These are phyloP conservation scores for Suhomyces wounanorum DNA, from an alignment of 1,139 yeast genomes.

Conservation along the genomic window DNA sequence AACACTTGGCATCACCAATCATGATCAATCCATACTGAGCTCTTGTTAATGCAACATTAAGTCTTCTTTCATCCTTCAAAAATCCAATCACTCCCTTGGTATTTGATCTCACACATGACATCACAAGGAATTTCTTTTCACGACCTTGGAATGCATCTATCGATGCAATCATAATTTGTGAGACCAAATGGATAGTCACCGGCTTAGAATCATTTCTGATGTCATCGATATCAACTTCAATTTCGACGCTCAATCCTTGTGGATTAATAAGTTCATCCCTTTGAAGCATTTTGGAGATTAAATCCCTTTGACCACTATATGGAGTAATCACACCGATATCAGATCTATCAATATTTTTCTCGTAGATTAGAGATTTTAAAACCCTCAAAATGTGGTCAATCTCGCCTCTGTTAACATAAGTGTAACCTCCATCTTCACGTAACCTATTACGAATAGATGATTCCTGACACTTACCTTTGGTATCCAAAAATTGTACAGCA, in stretches of 20 bases:
- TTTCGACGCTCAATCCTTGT: conserved; percentile 43
- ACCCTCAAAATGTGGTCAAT: conserved; percentile 47
- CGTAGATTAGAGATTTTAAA: conserved; percentile 51
- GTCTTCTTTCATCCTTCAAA: conserved; percentile 56
- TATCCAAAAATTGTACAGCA: conserved; percentile 59
- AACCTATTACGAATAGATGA: conserved; percentile 45
- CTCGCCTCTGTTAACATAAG: conserved; percentile 58
- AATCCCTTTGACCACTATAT: conserved; percentile 71
- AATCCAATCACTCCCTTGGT: conserved; percentile 54
- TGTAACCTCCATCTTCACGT: conserved; percentile 53
- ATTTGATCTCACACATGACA: conserved; percentile 65
- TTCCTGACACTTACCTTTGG: conserved; percentile 45
- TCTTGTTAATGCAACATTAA: conserved; percentile 66
- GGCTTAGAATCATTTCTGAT: conserved; percentile 51
- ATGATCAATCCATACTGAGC: conserved; percentile 58
- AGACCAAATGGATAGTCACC: conserved; percentile 59
- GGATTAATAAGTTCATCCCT: conserved; percentile 61
- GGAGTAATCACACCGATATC: conserved; percentile 72
- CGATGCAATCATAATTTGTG: conserved; percentile 69
- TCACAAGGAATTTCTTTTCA: conserved; percentile 58
- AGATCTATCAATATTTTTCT: conserved; percentile 50
- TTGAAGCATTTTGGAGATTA: conserved; percentile 52
- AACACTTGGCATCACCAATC: conserved; percentile 57
- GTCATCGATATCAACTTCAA: conserved; percentile 60
- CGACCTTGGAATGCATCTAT: conserved; percentile 71